Evolutionary conservation across 257 asterid genomes (phyloP).

Genomic region (Nicotiana benthamiana): DNA sequence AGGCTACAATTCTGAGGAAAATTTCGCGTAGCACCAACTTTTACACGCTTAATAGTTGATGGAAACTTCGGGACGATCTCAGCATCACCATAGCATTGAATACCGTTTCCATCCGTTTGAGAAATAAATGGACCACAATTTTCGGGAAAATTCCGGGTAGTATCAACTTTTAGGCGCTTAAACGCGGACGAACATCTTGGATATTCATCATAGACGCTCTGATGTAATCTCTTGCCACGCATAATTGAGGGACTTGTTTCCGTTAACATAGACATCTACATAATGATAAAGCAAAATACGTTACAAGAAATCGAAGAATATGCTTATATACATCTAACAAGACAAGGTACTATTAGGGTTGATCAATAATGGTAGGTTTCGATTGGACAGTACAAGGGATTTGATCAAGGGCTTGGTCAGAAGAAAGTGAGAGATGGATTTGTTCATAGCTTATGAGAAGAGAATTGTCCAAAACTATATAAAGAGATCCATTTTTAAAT

Average conservation of each 20-base stretch:
- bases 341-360: background rate
- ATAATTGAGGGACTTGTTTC: background rate
- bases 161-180: background rate
- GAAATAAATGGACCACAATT: background rate
- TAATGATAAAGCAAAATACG: no score
- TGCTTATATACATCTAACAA: background rate
- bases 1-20: background rate
- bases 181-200: background rate
- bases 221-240: background rate
- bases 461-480: no score
- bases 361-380: no score
- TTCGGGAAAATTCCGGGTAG: background rate
- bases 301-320: no score
- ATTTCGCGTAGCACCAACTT: background rate
- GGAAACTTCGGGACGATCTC: background rate
- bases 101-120: background rate
- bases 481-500: no score
- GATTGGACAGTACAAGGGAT: no score
- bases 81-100: background rate
- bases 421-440: no score
- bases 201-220: background rate
- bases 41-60: constrained; percentile 4
- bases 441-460: no score
- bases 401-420: no score
- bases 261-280: background rate